Evolutionary conservation across 495 filamentous ascomycete species (phyloP), one percentile per base, ranked within the genome.

Genomic region (Durotheca rogersii): DNA sequence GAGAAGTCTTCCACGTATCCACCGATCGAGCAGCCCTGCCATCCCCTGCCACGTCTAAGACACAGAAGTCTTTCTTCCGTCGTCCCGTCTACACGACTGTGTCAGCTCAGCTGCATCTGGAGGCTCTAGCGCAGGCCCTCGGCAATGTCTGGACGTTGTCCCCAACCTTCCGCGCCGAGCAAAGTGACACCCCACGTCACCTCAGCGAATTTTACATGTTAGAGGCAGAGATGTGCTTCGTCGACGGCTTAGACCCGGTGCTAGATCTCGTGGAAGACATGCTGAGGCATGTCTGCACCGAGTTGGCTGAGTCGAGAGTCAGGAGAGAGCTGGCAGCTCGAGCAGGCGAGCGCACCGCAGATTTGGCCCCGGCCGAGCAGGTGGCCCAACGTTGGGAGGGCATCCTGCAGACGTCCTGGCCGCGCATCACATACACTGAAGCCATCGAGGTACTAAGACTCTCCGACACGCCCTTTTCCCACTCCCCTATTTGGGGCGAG

Each of bases 201-300:
- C 74, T 97, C 36, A 95, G 89, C 72, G 93, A 98, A 60, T 98
- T 98, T 67, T 97, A 96, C 70, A 98, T 98, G 93, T 80, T 98
- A 1, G 93, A 98, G 69, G 90, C 83, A 6, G 93, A 98, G 68
- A 70, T 87, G 41, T 83, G 79, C 64, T 96, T 95, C 65, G 82
- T 85, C 41, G 73, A 88, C 20, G 74, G 82, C 37, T 67, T 96
- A 15, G 69, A 74, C 32, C 71, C 74, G 6, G 75, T 98, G 47
- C 90, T 95, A 74, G 73, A 83, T 48, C 62, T 93, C 6, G 78
- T 87, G n/a, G 88, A 97, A 67, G 69, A 83, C 48, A 81, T 93
- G 74, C 75, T 95, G 18, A 78, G 81, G 14, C 70, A 79, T 47
- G 61, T 94, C 25, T 81, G 67, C 64, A 38, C 71, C 68, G 18